Evolutionary conservation across 1,284 basidiomycete species (phyloP), one percentile per base, ranked within the genome.

Genomic region (Athelia psychrophila): DNA sequence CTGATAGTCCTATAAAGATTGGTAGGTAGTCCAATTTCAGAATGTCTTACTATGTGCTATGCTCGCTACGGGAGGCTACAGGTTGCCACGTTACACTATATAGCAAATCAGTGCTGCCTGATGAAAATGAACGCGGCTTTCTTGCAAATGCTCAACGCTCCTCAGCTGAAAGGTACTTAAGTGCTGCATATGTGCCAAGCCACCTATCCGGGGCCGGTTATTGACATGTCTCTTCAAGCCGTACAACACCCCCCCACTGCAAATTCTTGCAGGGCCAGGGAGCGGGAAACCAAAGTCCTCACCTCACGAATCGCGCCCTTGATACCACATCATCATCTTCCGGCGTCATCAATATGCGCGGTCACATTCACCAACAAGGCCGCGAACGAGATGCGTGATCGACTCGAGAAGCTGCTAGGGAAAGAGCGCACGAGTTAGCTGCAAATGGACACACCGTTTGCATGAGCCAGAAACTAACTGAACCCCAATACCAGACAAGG

Each of bases 321-420:
- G 19, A 83, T 93, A 32, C 69, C 82, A 19, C 68, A 78, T 42
- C 81, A 87, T 62, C 63, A 63, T 12, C 66, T 86, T 23, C 66
- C 73, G 10, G 83, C 90, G 1, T 72, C 75, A 3, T 74, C 83
- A 44, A 88, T 93, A 69, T 88, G 86, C 56, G 88, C 88, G 1
- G 89, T 93, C 2, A 92, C 90, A 0, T 92, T 91, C 66, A 91
- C 89, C 4, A 94, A 94, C 74, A 94, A 95, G 69, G 92, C 93
- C 3, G 92, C 93, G 1, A 87, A 84, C 56, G 93, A 96, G 71
- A 95, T 96, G 93, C 80, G 82, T 54, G 77, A 83, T 56, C 78
- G 94, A 2, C 71, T 97, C 24, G 68, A 71, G 20, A 80, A 78
- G 54, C 72, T 95, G n/a, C 78, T 96, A 23, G 93, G 93, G 2